Conservation (phyloP, 805 yeast genomes). For the Yarrowia alimentaria region DNA sequence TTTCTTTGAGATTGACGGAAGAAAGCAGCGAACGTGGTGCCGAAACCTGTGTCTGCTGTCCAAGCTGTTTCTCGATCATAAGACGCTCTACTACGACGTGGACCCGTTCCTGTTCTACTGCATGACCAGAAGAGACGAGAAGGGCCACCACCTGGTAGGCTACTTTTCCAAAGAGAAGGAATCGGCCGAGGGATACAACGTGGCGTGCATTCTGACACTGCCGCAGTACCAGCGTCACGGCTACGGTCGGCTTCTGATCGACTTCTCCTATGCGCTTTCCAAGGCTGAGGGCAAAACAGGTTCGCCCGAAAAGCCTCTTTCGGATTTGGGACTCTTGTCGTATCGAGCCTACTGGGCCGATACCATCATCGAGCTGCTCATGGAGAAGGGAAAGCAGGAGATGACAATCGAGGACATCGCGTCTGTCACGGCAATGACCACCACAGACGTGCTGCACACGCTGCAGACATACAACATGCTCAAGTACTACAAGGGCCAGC, state of each 20-base stretch:
- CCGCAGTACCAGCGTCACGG: conserved; percentile 98
- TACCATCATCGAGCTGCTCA: conserved; percentile 68
- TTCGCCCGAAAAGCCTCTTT: conserved; percentile 95
- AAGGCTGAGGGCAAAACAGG: conserved; percentile 88
- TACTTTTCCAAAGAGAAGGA: conserved; percentile 97
- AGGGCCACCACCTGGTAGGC: conserved; percentile 95
- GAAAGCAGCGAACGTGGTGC: conserved; percentile 96
- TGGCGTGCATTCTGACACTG: conserved; percentile 92
- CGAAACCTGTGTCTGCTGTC: conserved; percentile 88
- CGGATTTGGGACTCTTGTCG: conserved; percentile 89
- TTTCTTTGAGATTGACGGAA: conserved; percentile 95
- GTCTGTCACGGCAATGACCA: conserved; percentile 85
- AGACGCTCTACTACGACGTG: conserved; percentile 93
- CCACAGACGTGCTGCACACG: conserved; percentile 92
- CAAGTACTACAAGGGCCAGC: conserved; percentile 93
- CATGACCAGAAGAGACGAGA: conserved; percentile 86
- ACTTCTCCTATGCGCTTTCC: conserved; percentile 88
- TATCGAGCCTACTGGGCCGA: conserved; percentile 98
- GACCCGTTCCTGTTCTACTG: conserved; percentile 96
- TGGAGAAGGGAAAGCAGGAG: conserved; percentile 60
- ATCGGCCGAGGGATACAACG: conserved; percentile 90
- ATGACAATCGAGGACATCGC: conserved; percentile 90
- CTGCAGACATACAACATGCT: conserved; percentile 86
- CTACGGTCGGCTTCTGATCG: conserved; percentile 85
- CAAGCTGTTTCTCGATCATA: conserved; percentile 90